phyloP scores from a whole-genome alignment of 495 filamentous ascomycete species.

The Penicillium flavigenum region DNA sequence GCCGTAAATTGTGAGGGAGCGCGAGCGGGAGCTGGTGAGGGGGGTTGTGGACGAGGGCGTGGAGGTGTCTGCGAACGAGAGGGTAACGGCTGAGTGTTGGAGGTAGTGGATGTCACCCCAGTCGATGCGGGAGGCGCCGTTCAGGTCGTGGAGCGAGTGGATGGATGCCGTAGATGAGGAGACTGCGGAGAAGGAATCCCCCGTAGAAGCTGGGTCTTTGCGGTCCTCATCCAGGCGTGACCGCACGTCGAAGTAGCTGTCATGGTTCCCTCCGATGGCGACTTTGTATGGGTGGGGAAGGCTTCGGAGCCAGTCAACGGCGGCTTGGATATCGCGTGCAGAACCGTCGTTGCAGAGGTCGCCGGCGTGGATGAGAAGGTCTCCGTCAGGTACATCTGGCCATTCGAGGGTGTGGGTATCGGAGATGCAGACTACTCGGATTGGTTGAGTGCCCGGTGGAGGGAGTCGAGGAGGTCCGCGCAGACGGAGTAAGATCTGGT shows the following conservation, averaged over 20 bases:
- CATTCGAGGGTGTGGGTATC: conserved; percentile 79
- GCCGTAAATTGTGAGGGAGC: conserved; percentile 58
- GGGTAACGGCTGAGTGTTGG: conserved; percentile 57
- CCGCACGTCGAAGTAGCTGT: conserved; percentile 70
- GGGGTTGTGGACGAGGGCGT: conserved; percentile 18
- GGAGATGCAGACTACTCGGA: conserved; percentile 83
- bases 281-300: conserved; percentile 78
- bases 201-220: conserved; percentile 20
- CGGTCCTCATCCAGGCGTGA: conserved; percentile 46
- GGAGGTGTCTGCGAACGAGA: conserved; percentile 41
- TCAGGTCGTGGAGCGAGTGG: conserved; percentile 41
- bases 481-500: conserved; percentile 61
- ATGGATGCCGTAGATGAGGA: conserved; percentile 46
- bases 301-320: conserved; percentile 73
- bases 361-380: conserved; percentile 86
- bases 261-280: conserved; percentile 87
- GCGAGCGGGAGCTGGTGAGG: conserved; percentile 22
- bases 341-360: conserved; percentile 77
- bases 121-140: conserved; percentile 41
- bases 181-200: conserved; percentile 29
- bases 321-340: conserved; percentile 66
- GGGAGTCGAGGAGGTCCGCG: conserved; percentile 59
- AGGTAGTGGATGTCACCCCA: conserved; percentile 64
- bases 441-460: conserved; percentile 49
- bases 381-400: conserved; percentile 65